Evolutionary conservation across 2,329 filamentous ascomycete species (phyloP).

Genomic region (Monilinia polystroma): DNA sequence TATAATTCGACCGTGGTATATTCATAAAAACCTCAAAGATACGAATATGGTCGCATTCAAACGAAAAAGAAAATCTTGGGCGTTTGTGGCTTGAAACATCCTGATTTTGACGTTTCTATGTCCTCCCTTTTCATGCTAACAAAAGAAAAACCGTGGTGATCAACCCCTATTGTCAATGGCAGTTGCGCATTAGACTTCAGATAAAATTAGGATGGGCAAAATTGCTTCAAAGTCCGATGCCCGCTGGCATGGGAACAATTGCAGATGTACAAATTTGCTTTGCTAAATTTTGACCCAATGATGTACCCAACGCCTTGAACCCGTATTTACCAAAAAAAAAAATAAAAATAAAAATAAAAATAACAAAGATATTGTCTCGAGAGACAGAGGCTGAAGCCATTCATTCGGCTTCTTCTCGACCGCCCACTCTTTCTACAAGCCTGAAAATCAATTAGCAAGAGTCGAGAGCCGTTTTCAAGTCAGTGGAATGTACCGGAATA

Average conservation of each 20-base stretch:
- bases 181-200: slow-evolving; percentile 2
- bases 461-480: not conserved
- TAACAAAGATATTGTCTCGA: slow-evolving; percentile 17
- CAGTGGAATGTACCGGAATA: slow-evolving; percentile 58
- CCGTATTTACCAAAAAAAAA: slow-evolving; percentile 4
- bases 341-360: not conserved
- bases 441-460: slow-evolving; percentile 39
- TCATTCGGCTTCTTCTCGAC: slow-evolving; percentile 48
- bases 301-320: slow-evolving; percentile 19
- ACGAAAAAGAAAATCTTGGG: not conserved
- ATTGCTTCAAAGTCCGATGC: slow-evolving; percentile 9
- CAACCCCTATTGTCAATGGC: slow-evolving; percentile 7
- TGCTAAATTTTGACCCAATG: slow-evolving; percentile 15
- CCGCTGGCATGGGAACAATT: slow-evolving; percentile 11
- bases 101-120: slow-evolving; percentile 4
- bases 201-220: slow-evolving; percentile 3
- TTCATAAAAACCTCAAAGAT: not conserved
- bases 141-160: slow-evolving; percentile 13
- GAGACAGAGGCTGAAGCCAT: not conserved
- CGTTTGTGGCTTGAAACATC: slow-evolving; percentile 9
- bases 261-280: slow-evolving; percentile 19
- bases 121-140: not conserved
- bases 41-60: not conserved
- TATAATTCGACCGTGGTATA: not conserved
- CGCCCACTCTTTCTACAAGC: slow-evolving; percentile 60